Conservation (phyloP, 768 basidiomycete genomes). For the Lactarius evosmus region DNA sequence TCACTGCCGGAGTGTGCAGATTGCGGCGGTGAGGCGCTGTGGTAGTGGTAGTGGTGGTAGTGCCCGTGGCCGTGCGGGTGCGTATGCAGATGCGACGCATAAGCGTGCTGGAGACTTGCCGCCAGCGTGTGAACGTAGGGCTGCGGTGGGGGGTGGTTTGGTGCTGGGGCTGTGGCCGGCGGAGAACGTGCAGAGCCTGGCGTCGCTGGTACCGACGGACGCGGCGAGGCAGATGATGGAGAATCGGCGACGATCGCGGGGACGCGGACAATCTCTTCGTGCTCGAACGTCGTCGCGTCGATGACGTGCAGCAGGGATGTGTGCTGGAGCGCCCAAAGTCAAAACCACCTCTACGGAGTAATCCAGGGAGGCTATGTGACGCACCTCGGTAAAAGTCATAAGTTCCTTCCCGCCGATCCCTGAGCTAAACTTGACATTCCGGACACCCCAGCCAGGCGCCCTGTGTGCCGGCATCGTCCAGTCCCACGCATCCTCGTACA, state of each 20-base stretch:
- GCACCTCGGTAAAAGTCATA: slow-evolving; percentile 87
- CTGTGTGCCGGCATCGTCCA: slow-evolving; percentile 50
- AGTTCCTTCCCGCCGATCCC: slow-evolving; percentile 62
- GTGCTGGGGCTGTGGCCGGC: neutral
- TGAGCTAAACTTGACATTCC: slow-evolving; percentile 82
- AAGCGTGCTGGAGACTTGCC: slow-evolving; percentile 2
- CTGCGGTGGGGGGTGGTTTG: slow-evolving; percentile 18
- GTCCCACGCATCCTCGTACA: slow-evolving; percentile 64
- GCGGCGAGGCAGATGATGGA: slow-evolving; percentile 24
- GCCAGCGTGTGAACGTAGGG: slow-evolving; percentile 1
- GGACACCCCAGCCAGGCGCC: slow-evolving; percentile 79
- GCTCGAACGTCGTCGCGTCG: slow-evolving; percentile 84
- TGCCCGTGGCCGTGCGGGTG: slow-evolving; percentile 17
- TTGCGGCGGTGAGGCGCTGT: neutral
- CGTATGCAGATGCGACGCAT: slow-evolving; percentile 10
- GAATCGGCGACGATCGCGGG: slow-evolving; percentile 39
- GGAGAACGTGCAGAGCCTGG: slow-evolving; percentile 17
- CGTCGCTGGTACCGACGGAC: slow-evolving; percentile 19
- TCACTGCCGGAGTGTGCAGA: neutral
- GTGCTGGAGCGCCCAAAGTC: slow-evolving; percentile 49
- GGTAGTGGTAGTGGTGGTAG: slow-evolving; percentile 21
- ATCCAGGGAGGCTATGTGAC: slow-evolving; percentile 23
- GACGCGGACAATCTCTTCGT: slow-evolving; percentile 62
- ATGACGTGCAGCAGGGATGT: slow-evolving; percentile 78
- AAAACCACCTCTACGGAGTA: neutral